phyloP scores from a whole-genome alignment of 2,329 filamentous ascomycete species.

The Monilinia polystroma region DNA sequence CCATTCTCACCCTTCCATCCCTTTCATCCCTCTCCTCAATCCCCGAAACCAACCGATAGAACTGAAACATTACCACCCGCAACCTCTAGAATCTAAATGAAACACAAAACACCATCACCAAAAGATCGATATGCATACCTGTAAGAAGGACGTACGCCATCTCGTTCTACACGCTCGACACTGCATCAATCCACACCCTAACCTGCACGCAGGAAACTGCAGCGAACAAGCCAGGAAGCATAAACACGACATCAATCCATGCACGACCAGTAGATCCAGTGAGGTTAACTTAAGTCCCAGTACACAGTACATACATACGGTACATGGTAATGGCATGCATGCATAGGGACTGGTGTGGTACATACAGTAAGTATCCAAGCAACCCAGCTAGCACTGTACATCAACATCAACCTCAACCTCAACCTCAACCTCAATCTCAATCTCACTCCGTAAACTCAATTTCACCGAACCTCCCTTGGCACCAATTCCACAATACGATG shows the following conservation, averaged over 20 bases:
- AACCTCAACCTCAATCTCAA: too few species aligned
- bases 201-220: background rate
- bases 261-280: constrained; percentile 16
- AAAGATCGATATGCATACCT: constrained; percentile 15
- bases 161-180: background rate
- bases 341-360: too few species aligned
- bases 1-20: background rate
- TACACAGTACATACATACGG: too few species aligned
- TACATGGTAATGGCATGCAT: too few species aligned
- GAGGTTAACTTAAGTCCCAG: too few species aligned
- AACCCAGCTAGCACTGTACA: too few species aligned
- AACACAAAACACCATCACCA: constrained; percentile 12
- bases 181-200: background rate
- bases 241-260: constrained; percentile 16
- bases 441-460: too few species aligned
- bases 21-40: background rate
- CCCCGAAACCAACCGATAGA: background rate
- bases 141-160: background rate
- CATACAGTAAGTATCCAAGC: too few species aligned
- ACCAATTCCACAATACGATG: too few species aligned
- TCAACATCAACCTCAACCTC: too few species aligned
- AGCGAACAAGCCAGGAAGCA: constrained; percentile 7
- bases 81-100: constrained; percentile 17
- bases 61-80: constrained; percentile 12
- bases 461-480: too few species aligned